Conservation (phyloP, 1,284 basidiomycete genomes). For the Porogramme epimiltina region DNA sequence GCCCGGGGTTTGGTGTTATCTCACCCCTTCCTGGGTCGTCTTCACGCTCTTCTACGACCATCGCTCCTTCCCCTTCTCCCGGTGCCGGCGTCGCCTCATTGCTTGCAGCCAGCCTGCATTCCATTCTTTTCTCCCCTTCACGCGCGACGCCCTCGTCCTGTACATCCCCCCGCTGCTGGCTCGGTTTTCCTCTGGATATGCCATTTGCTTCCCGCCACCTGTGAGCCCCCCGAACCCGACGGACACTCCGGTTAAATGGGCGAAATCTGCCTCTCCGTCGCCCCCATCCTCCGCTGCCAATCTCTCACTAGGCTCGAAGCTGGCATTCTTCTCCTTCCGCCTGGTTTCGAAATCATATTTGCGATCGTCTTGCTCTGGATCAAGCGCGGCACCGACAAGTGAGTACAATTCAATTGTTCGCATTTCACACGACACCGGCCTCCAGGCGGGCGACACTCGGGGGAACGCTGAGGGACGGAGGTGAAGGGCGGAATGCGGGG, state of each 20-base stretch:
- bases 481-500: background rate
- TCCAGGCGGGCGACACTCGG: background rate
- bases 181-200: slow-evolving; percentile 26
- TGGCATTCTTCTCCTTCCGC: slow-evolving; percentile 58
- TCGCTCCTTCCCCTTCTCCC: slow-evolving; percentile 19
- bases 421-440: no score
- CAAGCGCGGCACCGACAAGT: slow-evolving; percentile 57
- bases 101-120: slow-evolving; percentile 40
- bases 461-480: background rate
- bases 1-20: slow-evolving; percentile 1
- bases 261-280: slow-evolving; percentile 66
- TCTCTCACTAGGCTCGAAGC: slow-evolving; percentile 51
- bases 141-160: slow-evolving; percentile 9
- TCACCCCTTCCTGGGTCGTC: slow-evolving; percentile 1
- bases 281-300: slow-evolving; percentile 70
- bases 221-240: slow-evolving; percentile 11
- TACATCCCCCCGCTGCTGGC: slow-evolving; percentile 10
- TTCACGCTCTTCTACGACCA: slow-evolving; percentile 7
- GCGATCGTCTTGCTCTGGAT: slow-evolving; percentile 52
- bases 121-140: slow-evolving; percentile 33
- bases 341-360: slow-evolving; percentile 62
- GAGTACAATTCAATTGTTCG: slow-evolving; percentile 30
- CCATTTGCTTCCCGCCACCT: slow-evolving; percentile 21
- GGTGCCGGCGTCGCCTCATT: slow-evolving; percentile 28
- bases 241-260: slow-evolving; percentile 34